phyloP scores from a whole-genome alignment of 140 eudicot species.

The Ambrosia hybrid region DNA sequence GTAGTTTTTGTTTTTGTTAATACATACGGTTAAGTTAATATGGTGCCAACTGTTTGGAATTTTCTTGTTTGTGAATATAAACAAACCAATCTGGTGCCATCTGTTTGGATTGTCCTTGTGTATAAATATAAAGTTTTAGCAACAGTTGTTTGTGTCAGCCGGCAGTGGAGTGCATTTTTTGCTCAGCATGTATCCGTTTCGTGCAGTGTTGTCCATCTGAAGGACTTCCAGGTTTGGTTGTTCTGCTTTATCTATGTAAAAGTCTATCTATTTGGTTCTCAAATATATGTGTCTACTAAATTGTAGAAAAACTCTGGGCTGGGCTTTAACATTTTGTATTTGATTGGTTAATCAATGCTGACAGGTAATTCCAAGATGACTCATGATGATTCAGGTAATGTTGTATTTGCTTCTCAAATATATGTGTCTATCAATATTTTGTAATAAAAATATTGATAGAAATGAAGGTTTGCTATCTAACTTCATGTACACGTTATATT shows the following conservation, averaged over 20 bases:
- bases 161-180: slow-evolving; percentile 95
- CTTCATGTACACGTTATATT: too few species aligned
- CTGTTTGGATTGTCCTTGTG: slow-evolving; percentile 15
- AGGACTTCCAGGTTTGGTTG: slow-evolving; percentile 74
- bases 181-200: slow-evolving; percentile 92
- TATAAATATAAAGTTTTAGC: slow-evolving; percentile 15
- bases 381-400: slow-evolving; percentile 14
- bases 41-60: too few species aligned
- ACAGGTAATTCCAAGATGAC: slow-evolving; percentile 58
- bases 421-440: too few species aligned
- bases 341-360: slow-evolving; percentile 97
- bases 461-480: too few species aligned
- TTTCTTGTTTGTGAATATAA: too few species aligned
- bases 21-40: slow-evolving; percentile 13
- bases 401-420: too few species aligned
- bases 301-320: slow-evolving; percentile 87
- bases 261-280: slow-evolving; percentile 3
- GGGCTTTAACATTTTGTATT: slow-evolving; percentile 94
- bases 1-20: slow-evolving; percentile 15
- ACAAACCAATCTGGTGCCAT: slow-evolving; percentile 16
- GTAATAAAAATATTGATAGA: too few species aligned
- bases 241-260: slow-evolving; percentile 17
- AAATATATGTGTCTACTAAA: slow-evolving; percentile 12
- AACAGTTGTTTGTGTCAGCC: slow-evolving; percentile 46
- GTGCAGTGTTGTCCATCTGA: slow-evolving; percentile 91